Base-by-base conservation (phyloP, 2,329 filamentous ascomycete genomes). In the Didymella keratinophila region DNA sequence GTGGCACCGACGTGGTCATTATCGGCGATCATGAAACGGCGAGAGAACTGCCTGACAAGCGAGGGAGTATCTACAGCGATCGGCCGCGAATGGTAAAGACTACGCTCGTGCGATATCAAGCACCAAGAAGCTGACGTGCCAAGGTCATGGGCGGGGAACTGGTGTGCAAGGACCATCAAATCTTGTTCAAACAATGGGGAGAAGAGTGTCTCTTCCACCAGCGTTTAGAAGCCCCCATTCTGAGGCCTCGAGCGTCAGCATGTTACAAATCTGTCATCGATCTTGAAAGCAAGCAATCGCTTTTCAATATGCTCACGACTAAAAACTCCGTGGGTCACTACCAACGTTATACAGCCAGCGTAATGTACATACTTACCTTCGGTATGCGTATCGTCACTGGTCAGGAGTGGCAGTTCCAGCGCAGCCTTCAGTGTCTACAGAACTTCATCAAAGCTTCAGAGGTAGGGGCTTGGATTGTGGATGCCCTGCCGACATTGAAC, bases 401-500 rank as follows among this genome's bases (percentile, higher is more conserved):
- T 7, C 10, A 27, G 27, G 41, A 43, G 7, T 43, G 41, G 41
- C 41, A 27, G 14, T 43, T 27, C 16, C 12, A 43, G 7, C 41
- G 7, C 4, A 43, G 3, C 14, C 41, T 43, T 12, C 14, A 27
- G 14, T 9, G 7, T 27, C 3, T 25, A 1, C 3, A 43, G 7
- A n/a, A 43, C 3, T 27, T 43, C 7, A 8, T n/a, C 8, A 43
- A 27, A 11, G 41, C 41, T 1, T 9, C 2, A 3, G 41, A 43
- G 12, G 41, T 43, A 11, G 27, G 43, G 3, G 66, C 66, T 0
- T 75, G 76, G 63, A 62, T 81, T 2, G 78, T 81, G 1, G 81
- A 83, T 58, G 69, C 74, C 0, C 67, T 82, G 25, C 80, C 80
- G 0, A 37, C 70, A 3, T 72, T 83, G 2, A 79, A 82, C 50